phyloP scores from a whole-genome alignment of 2,329 filamentous ascomycete species.

The Eurotiales sp. region DNA sequence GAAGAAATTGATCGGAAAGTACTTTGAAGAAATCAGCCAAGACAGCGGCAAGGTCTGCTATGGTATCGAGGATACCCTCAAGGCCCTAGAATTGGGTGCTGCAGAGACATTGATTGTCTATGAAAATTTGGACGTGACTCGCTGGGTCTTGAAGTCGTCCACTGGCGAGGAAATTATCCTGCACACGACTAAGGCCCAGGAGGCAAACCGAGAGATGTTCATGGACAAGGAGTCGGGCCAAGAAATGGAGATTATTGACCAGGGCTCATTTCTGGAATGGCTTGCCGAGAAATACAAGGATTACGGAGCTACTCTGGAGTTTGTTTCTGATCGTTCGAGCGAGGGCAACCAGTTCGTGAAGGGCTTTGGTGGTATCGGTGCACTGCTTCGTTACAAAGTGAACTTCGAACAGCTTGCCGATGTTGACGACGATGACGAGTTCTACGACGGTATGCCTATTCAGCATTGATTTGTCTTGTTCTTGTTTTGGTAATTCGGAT shows the following conservation, averaged over 20 bases:
- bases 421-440: slow-evolving; percentile 84
- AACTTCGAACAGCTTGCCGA: slow-evolving; percentile 99
- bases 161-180: slow-evolving; percentile 69
- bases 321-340: slow-evolving; percentile 93
- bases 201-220: slow-evolving; percentile 76
- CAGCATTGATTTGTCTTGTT: too few species aligned
- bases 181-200: slow-evolving; percentile 84
- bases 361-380: slow-evolving; percentile 97
- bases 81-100: slow-evolving; percentile 91
- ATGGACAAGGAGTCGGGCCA: slow-evolving; percentile 93
- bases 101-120: slow-evolving; percentile 94
- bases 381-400: slow-evolving; percentile 97
- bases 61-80: slow-evolving; percentile 94
- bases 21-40: slow-evolving; percentile 98
- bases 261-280: slow-evolving; percentile 97
- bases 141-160: slow-evolving; percentile 82
- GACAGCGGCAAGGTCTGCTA: slow-evolving; percentile 97
- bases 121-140: slow-evolving; percentile 92
- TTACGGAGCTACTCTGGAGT: slow-evolving; percentile 92
- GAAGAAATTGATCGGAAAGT: slow-evolving; percentile 98
- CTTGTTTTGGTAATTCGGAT: not conserved
- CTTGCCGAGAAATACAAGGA: slow-evolving; percentile 98
- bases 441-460: slow-evolving; percentile 68
- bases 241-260: slow-evolving; percentile 91
- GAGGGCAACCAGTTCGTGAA: slow-evolving; percentile 99